Percentiles rank a stretch among this genome's conserved stretches.
Conservation (phyloP, 2,329 filamentous ascomycete species). For the Podosphaera aphanis region DNA sequence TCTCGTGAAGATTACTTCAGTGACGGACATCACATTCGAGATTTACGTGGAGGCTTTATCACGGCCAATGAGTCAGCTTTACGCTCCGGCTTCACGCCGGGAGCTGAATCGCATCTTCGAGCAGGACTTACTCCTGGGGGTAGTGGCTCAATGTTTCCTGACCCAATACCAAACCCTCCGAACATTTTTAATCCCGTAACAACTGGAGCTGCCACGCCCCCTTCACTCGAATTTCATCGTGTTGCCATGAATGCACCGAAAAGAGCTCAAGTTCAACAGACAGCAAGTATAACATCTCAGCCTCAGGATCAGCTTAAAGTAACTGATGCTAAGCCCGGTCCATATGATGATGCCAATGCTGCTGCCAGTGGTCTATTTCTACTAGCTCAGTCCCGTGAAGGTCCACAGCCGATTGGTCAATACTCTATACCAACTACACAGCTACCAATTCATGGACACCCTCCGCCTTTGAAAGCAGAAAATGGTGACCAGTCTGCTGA, state of each 20-base stretch:
- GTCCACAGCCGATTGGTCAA: slow-evolving; percentile 20
- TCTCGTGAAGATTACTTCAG: slow-evolving; percentile 56
- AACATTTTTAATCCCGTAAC: slow-evolving; percentile 59
- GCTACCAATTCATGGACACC: slow-evolving; percentile 14
- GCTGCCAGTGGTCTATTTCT: slow-evolving; percentile 86
- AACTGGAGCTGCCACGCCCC: slow-evolving; percentile 65
- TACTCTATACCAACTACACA: slow-evolving; percentile 12
- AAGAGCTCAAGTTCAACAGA: slow-evolving; percentile 22
- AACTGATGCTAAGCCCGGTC: slow-evolving; percentile 26
- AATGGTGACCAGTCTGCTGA: slow-evolving; percentile 9
- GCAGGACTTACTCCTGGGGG: slow-evolving; percentile 85
- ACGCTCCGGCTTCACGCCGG: slow-evolving; percentile 74
- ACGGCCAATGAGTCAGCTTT: slow-evolving; percentile 93
- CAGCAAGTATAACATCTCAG: slow-evolving; percentile 23
- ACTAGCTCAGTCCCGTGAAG: slow-evolving; percentile 49
- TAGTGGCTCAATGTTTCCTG: slow-evolving; percentile 91
- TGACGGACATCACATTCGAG: slow-evolving; percentile 36
- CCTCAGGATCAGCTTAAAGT: slow-evolving; percentile 22
- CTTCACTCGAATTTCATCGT: slow-evolving; percentile 81
- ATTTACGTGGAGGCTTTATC: slow-evolving; percentile 58
- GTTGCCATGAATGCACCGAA: slow-evolving; percentile 67
- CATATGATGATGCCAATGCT: slow-evolving; percentile 72
- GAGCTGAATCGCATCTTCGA: slow-evolving; percentile 83
- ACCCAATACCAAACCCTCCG: slow-evolving; percentile 67
- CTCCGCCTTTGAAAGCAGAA: slow-evolving; percentile 7